Evolutionary conservation across 306 rosid species (phyloP).

Genomic region (Vigna mungo): DNA sequence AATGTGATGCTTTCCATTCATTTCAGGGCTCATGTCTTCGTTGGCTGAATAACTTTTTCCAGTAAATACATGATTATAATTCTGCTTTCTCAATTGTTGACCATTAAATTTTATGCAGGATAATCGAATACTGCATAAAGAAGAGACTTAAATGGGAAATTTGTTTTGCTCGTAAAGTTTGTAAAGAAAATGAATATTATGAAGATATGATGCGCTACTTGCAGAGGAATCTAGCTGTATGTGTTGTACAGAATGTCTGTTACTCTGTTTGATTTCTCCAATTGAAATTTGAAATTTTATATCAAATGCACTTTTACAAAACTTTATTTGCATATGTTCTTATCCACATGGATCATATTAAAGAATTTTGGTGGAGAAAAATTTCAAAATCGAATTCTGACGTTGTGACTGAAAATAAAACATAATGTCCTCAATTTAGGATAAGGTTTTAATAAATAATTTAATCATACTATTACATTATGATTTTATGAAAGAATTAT

Average conservation of each 20-base stretch:
- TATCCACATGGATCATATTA: not conserved
- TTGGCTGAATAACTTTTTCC: constrained; percentile 24
- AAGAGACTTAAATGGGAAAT: constrained; percentile 87
- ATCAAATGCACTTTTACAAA: constrained; percentile 21
- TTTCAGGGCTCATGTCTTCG: constrained; percentile 16
- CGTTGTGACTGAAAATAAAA: not conserved
- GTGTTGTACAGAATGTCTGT: constrained; percentile 47
- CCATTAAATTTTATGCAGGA: constrained; percentile 61
- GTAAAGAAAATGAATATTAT: constrained; percentile 87
- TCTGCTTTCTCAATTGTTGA: constrained; percentile 21
- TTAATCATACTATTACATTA: not conserved
- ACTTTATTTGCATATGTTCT: constrained; percentile 29
- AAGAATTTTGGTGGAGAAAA: not conserved
- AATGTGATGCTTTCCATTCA: constrained; percentile 10
- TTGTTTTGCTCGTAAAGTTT: constrained; percentile 76
- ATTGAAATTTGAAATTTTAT: constrained; percentile 30
- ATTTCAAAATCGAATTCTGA: not conserved
- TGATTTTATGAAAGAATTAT: constrained; percentile 1
- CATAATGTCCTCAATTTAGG: constrained; percentile 7
- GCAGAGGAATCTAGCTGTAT: constrained; percentile 85
- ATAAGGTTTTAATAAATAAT: constrained; percentile 23
- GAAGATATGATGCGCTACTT: constrained; percentile 90
- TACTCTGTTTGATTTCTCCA: constrained; percentile 30
- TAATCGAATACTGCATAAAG: constrained; percentile 79
- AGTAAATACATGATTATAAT: constrained; percentile 9